These are phyloP conservation scores for Phialocephala subalpina DNA, from an alignment of 2,329 filamentous ascomycete genomes.

Conservation along the genomic window DNA sequence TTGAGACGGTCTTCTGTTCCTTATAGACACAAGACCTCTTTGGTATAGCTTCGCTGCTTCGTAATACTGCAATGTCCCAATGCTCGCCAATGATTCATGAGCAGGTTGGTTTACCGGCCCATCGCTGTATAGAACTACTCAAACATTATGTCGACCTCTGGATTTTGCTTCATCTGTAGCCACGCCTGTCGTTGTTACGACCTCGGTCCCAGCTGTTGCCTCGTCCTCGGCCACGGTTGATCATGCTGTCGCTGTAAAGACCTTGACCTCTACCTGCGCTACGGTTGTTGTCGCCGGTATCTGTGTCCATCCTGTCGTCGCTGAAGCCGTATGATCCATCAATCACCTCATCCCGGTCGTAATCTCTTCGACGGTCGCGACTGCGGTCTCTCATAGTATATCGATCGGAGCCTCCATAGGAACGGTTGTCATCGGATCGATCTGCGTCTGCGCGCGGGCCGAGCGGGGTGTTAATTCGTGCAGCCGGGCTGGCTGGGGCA, in stretches of 20 bases:
- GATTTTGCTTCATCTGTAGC: constrained; percentile 23
- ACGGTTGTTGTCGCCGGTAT: constrained; percentile 36
- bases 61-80: background rate
- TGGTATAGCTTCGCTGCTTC: background rate
- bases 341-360: constrained; percentile 41
- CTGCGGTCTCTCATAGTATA: constrained; percentile 37
- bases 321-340: constrained; percentile 46
- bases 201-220: constrained; percentile 19
- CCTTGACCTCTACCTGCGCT: constrained; percentile 25
- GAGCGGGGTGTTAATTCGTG: constrained; percentile 34
- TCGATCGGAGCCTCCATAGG: constrained; percentile 35
- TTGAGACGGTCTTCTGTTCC: background rate
- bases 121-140: background rate
- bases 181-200: constrained; percentile 9
- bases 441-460: constrained; percentile 42
- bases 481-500: constrained; percentile 17
- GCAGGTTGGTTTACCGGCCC: background rate
- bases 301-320: constrained; percentile 45
- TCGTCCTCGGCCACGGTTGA: constrained; percentile 32
- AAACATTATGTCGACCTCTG: background rate
- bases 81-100: background rate
- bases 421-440: constrained; percentile 32
- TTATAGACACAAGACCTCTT: constrained; percentile 1
- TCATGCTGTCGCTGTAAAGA: constrained; percentile 45
- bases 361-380: constrained; percentile 34